Conservation (phyloP, 2,329 filamentous ascomycete genomes). For the Penicillium sp. region DNA sequence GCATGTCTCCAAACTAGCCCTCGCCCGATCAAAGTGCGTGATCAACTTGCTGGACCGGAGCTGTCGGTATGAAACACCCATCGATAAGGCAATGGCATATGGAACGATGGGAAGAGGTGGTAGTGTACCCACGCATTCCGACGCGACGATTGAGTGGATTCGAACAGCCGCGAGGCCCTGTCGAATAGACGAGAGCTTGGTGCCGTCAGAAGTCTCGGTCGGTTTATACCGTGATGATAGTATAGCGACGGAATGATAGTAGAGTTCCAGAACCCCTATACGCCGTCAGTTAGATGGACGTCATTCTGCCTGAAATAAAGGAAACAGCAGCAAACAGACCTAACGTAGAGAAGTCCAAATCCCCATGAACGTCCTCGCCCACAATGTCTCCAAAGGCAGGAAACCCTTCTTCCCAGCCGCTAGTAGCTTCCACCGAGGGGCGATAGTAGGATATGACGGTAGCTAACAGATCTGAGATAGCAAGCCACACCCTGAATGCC, state of each 20-base stretch:
- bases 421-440: constrained; percentile 32
- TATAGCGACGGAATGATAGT: constrained; percentile 57
- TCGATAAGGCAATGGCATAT: constrained; percentile 55
- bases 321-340: constrained; percentile 17
- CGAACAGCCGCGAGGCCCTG: constrained; percentile 56
- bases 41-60: constrained; percentile 52
- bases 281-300: background rate
- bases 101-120: constrained; percentile 55
- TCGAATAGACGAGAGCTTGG: constrained; percentile 52
- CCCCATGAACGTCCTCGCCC: constrained; percentile 24
- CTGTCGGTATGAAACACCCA: constrained; percentile 57
- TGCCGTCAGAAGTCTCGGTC: constrained; percentile 41
- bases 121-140: constrained; percentile 46
- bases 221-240: constrained; percentile 52
- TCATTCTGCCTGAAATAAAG: background rate
- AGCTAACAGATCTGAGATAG: constrained; percentile 38
- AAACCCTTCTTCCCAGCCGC: constrained; percentile 41
- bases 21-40: constrained; percentile 37
- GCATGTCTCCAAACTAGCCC: constrained; percentile 35
- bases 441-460: constrained; percentile 43
- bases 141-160: constrained; percentile 52
- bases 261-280: constrained; percentile 52
- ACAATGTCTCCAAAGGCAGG: constrained; percentile 39
- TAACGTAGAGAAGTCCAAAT: constrained; percentile 31
- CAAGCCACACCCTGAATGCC: constrained; percentile 40